Percentiles rank a stretch among this genome's conserved stretches.
Conservation (phyloP, 345 rosid species). For the Combretum micranthum region DNA sequence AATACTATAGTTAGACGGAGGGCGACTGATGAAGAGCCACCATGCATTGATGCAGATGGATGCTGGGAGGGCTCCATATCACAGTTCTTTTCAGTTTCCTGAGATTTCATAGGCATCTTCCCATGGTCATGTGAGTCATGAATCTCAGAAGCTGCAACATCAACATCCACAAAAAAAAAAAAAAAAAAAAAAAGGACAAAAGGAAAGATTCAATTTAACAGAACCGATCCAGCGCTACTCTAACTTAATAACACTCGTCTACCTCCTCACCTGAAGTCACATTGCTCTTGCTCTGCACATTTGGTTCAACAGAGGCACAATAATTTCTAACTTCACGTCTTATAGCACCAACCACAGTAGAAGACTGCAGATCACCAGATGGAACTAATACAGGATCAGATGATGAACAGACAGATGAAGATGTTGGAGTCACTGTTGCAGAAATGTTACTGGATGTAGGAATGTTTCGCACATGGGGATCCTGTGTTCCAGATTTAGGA, state of each 20-base stretch:
- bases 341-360: constrained; percentile 34
- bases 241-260: neutral
- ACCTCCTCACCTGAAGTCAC: constrained; percentile 32
- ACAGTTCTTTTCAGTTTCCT: constrained; percentile 46
- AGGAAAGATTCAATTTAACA: neutral
- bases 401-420: constrained; percentile 53
- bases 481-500: constrained; percentile 36
- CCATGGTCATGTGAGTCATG: constrained; percentile 34
- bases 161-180: constrained; percentile 12
- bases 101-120: constrained; percentile 41
- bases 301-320: constrained; percentile 31
- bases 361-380: constrained; percentile 32
- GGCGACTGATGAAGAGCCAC: constrained; percentile 60
- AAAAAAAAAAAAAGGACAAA: too few relatives aligned
- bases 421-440: constrained; percentile 28
- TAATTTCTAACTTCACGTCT: constrained; percentile 43
- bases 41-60: constrained; percentile 40
- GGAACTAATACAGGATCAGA: constrained; percentile 57
- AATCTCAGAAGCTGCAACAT: constrained; percentile 32
- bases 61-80: constrained; percentile 42
- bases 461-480: constrained; percentile 23
- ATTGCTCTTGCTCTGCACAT: constrained; percentile 33
- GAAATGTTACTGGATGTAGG: constrained; percentile 29
- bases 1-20: constrained; percentile 66
- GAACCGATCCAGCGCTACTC: neutral